Evolutionary conservation across 1,284 basidiomycete genomes (phyloP).

Genomic region (Fomitopsis pinicola): DNA sequence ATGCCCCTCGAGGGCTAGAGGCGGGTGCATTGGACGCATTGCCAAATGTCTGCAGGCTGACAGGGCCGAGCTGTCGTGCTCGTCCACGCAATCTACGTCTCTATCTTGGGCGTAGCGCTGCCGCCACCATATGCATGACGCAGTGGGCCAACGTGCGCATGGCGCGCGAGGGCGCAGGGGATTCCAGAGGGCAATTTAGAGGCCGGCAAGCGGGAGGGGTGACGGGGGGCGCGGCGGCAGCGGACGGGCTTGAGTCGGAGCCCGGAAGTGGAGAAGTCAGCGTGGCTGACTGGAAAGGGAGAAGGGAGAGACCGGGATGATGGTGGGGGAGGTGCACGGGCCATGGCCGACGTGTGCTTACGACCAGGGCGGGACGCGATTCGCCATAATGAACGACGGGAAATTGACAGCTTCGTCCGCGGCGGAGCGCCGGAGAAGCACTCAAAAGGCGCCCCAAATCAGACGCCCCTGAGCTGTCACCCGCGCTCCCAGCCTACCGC

Average conservation of each 20-base stretch:
- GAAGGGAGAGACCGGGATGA: not conserved
- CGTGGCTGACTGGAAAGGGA: not conserved
- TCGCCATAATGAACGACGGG: constrained; percentile 1
- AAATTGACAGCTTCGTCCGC: constrained; percentile 7
- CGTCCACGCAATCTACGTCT: not conserved
- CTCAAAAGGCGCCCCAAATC: constrained; percentile 7
- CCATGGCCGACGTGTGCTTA: not conserved
- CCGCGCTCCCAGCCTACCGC: not conserved
- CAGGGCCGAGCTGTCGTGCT: not conserved
- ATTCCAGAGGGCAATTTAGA: too few species aligned
- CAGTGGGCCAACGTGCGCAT: not conserved
- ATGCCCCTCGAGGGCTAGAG: not conserved
- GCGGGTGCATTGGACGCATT: not conserved
- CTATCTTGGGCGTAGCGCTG: constrained; percentile 7
- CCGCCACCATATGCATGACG: not conserved
- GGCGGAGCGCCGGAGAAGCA: constrained; percentile 19
- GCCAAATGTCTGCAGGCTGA: not conserved
- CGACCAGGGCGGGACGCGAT: not conserved
- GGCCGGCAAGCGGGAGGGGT: not conserved
- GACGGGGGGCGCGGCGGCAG: not conserved
- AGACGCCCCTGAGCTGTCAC: constrained; percentile 1
- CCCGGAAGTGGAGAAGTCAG: not conserved
- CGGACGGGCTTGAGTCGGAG: not conserved
- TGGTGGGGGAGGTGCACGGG: not conserved
- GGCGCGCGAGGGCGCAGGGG: not conserved